A percentile compares a stretch with the other conserved stretches of the same genome.
phyloP scores from a whole-genome alignment of 2,329 filamentous ascomycete genomes.

The Ceratocystis eucalypticola region DNA sequence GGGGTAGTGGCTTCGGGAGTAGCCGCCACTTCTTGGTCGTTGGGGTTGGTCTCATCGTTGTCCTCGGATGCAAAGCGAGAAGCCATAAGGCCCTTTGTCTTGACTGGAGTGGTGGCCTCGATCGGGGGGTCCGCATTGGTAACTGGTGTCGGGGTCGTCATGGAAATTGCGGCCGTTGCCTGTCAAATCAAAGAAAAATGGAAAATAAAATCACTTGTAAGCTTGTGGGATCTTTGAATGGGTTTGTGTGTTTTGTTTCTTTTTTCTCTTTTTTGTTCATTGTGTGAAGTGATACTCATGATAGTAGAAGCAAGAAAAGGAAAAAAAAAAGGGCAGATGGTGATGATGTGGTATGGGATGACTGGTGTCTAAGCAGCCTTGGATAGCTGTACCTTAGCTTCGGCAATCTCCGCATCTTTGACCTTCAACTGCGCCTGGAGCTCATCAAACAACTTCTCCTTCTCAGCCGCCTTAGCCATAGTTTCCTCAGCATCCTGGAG shows the following conservation, averaged over 20 bases:
- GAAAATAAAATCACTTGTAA: slow-evolving; percentile 18
- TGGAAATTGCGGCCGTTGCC: slow-evolving; percentile 17
- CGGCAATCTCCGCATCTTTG: slow-evolving; percentile 49
- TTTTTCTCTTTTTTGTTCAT: slow-evolving; percentile 9
- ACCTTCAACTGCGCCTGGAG: slow-evolving; percentile 45
- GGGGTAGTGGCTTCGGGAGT: not conserved
- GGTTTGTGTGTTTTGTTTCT: not conserved
- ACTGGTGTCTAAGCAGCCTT: slow-evolving; percentile 19
- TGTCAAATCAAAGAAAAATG: slow-evolving; percentile 16
- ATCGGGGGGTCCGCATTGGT: not conserved
- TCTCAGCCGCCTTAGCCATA: slow-evolving; percentile 30
- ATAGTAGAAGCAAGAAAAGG: slow-evolving; percentile 7
- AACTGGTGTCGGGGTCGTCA: slow-evolving; percentile 7
- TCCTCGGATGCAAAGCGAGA: slow-evolving; percentile 32
- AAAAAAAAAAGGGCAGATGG: slow-evolving; percentile 8
- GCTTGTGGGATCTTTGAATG: slow-evolving; percentile 6
- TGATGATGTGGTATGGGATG: slow-evolving; percentile 16
- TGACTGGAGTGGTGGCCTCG: slow-evolving; percentile 23
- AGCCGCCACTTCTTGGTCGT: slow-evolving; percentile 23
- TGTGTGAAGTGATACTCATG: slow-evolving; percentile 4
- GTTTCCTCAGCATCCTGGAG: slow-evolving; percentile 13
- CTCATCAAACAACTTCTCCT: slow-evolving; percentile 36
- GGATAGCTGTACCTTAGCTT: slow-evolving; percentile 38
- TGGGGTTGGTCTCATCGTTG: slow-evolving; percentile 23
- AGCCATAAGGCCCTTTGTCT: slow-evolving; percentile 39